These are phyloP conservation scores for Metschnikowia koreensis DNA, from an alignment of 805 yeast genomes.

Conservation along the genomic window DNA sequence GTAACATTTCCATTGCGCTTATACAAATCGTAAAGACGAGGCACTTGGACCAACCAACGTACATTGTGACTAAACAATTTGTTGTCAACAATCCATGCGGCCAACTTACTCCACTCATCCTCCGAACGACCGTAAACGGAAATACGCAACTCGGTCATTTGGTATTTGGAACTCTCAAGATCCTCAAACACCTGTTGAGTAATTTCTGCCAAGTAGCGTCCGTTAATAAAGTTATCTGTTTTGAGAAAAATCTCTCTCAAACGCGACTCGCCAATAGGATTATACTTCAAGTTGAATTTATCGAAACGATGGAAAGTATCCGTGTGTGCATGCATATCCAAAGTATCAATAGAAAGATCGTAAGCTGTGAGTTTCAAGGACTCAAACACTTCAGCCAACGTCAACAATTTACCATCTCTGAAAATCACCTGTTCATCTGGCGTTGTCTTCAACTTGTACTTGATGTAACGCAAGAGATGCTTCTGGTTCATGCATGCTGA, in stretches of 20 bases:
- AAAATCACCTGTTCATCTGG: conserved; percentile 89
- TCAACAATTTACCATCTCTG: conserved; percentile 87
- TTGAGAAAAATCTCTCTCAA: conserved; percentile 92
- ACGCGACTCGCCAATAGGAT: conserved; percentile 98
- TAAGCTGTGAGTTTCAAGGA: conserved; percentile 90
- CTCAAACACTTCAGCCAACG: conserved; percentile 85
- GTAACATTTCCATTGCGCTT: conserved; percentile 68
- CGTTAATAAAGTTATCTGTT: conserved; percentile 90
- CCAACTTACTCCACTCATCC: conserved; percentile 94
- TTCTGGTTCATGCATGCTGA: conserved; percentile 99
- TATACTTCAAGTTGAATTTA: conserved; percentile 93
- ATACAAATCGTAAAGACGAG: conserved; percentile 88
- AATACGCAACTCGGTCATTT: conserved; percentile 94
- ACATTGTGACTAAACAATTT: conserved; percentile 89
- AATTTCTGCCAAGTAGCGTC: conserved; percentile 86
- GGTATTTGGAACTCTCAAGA: conserved; percentile 92
- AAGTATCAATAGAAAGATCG: conserved; percentile 91
- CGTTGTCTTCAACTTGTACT: conserved; percentile 83
- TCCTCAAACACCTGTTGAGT: conserved; percentile 93
- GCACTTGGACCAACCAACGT: conserved; percentile 95
- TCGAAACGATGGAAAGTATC: conserved; percentile 98
- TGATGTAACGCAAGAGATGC: conserved; percentile 89
- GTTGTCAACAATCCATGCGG: conserved; percentile 93
- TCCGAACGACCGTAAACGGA: conserved; percentile 88
- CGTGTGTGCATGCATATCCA: conserved; percentile 99